These are phyloP conservation scores for Ormosia emarginata DNA, from an alignment of 306 rosid genomes.

Conservation along the genomic window DNA sequence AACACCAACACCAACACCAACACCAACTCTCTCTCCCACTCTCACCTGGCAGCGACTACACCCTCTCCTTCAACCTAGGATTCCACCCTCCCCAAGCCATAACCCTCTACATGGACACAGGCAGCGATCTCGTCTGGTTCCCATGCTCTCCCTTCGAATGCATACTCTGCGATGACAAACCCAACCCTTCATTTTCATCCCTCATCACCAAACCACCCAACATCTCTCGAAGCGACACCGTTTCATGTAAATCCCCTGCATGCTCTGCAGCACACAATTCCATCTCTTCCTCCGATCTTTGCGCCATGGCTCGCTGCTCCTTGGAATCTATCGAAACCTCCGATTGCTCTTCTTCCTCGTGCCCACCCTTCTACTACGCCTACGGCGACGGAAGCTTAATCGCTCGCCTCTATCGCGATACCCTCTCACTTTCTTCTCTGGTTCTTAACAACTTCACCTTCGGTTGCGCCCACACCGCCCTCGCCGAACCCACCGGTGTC, in stretches of 20 bases:
- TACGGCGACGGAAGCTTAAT: slow-evolving; percentile 87
- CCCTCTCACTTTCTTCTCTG: slow-evolving; percentile 45
- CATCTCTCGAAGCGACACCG: slow-evolving; percentile 32
- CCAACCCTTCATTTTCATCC: slow-evolving; percentile 20
- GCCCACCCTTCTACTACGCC: slow-evolving; percentile 81
- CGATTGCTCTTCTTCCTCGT: slow-evolving; percentile 54
- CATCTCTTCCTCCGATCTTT: slow-evolving; percentile 58
- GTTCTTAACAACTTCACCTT: slow-evolving; percentile 63
- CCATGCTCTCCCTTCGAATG: slow-evolving; percentile 86
- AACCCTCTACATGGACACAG: slow-evolving; percentile 87
- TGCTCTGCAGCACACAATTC: slow-evolving; percentile 69
- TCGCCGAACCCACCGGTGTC: slow-evolving; percentile 78
- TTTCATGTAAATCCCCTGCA: slow-evolving; percentile 58
- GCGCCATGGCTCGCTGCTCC: slow-evolving; percentile 71
- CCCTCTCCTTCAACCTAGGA: slow-evolving; percentile 61
- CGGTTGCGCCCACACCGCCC: slow-evolving; percentile 78
- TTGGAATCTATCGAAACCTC: slow-evolving; percentile 64
- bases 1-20: slow-evolving; percentile 30
- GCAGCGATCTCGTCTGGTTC: slow-evolving; percentile 90
- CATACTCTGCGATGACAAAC: slow-evolving; percentile 78
- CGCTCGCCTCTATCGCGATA: slow-evolving; percentile 48
- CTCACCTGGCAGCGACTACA: slow-evolving; percentile 77
- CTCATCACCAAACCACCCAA: slow-evolving; percentile 9
- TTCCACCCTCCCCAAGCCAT: slow-evolving; percentile 42
- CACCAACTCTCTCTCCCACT: slow-evolving; percentile 74